Evolutionary conservation across 305 asterid species (phyloP).

Genomic region (Vinca major): DNA sequence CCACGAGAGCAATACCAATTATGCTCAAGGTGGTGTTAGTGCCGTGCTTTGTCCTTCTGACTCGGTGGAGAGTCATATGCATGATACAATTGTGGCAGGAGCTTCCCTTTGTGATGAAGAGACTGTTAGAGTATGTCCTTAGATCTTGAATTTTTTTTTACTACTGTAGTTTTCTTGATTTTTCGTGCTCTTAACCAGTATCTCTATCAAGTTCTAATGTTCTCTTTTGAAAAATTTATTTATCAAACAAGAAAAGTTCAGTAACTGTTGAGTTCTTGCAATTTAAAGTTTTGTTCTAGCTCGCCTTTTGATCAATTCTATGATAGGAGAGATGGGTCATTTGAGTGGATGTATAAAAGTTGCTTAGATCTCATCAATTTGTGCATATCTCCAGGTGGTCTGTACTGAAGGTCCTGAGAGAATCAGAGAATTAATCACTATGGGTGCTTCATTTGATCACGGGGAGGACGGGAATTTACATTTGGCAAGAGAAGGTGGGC

Average conservation of each 20-base stretch:
- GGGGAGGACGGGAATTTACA: constrained; percentile 96
- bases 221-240: background rate
- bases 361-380: constrained; percentile 14
- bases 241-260: background rate
- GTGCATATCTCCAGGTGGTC: constrained; percentile 54
- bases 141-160: background rate
- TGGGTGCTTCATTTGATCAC: constrained; percentile 98
- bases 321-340: background rate
- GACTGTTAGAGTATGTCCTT: constrained; percentile 74
- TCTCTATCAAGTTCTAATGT: background rate
- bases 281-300: background rate
- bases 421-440: constrained; percentile 82
- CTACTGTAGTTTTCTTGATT: too few species aligned
- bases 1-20: constrained; percentile 94
- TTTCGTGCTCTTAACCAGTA: background rate
- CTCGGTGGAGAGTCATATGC: constrained; percentile 94
- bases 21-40: constrained; percentile 99
- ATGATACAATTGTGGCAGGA: constrained; percentile 90
- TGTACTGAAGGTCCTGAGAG: constrained; percentile 99
- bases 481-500: constrained; percentile 98
- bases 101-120: constrained; percentile 96
- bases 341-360: background rate
- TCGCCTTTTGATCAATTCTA: background rate
- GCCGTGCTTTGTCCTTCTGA: constrained; percentile 91
- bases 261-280: background rate